Evolutionary conservation across 306 rosid species (phyloP).

Genomic region (Geum urbanum): DNA sequence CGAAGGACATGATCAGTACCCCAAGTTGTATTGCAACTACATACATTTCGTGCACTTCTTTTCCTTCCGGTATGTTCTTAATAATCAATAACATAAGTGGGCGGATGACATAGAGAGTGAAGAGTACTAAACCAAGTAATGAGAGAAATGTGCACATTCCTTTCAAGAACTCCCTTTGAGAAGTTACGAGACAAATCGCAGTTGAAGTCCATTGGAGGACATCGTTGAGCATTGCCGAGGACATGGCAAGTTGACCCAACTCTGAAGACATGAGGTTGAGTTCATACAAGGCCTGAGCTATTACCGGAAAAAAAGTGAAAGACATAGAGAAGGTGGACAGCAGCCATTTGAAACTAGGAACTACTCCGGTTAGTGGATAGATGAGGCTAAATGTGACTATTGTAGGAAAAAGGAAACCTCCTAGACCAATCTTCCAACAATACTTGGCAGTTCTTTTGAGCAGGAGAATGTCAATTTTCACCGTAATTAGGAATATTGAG

Average conservation of each 20-base stretch:
- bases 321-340: not conserved
- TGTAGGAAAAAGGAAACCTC: slow-evolving; percentile 5
- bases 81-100: slow-evolving; percentile 43
- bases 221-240: slow-evolving; percentile 52
- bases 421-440: slow-evolving; percentile 22
- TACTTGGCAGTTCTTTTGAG: slow-evolving; percentile 35
- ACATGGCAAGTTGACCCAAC: slow-evolving; percentile 53
- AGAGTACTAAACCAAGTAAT: not conserved
- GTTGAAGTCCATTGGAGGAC: slow-evolving; percentile 18
- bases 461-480: slow-evolving; percentile 49
- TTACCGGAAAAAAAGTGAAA: slow-evolving; percentile 41
- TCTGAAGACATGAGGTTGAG: slow-evolving; percentile 54
- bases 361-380: not conserved
- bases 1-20: slow-evolving; percentile 31
- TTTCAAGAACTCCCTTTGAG: too few relatives aligned
- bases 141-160: too few relatives aligned
- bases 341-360: not conserved
- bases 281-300: slow-evolving; percentile 47
- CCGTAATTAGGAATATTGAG: slow-evolving; percentile 46
- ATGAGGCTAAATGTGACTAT: not conserved
- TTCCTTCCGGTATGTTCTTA: slow-evolving; percentile 49
- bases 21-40: slow-evolving; percentile 30
- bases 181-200: too few relatives aligned
- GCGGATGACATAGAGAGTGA: not conserved
- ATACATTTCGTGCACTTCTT: slow-evolving; percentile 46